Conservation (phyloP, 1,284 basidiomycete genomes). For the Malassezia caprae region DNA sequence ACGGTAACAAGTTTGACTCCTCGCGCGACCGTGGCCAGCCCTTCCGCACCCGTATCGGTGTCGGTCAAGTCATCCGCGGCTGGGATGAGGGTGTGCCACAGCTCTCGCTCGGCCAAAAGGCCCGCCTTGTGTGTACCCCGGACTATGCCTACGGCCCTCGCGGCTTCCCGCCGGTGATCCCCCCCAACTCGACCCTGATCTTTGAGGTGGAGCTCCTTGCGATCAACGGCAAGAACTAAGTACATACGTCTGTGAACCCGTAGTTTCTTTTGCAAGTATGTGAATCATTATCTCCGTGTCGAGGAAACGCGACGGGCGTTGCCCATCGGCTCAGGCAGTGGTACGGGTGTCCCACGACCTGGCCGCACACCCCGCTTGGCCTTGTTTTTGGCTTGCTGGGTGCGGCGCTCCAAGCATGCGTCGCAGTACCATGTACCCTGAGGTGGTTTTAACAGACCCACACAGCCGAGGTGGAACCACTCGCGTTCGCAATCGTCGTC, state of each 20-base stretch:
- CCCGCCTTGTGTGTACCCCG: constrained; percentile 41
- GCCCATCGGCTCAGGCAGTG: not conserved
- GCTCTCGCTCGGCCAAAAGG: constrained; percentile 49
- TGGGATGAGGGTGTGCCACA: constrained; percentile 51
- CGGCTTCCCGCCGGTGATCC: constrained; percentile 44
- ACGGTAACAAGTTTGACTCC: constrained; percentile 43
- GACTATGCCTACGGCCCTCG: constrained; percentile 48
- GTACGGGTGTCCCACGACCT: not conserved
- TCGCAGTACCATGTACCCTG: constrained; percentile 64
- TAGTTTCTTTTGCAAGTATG: not conserved
- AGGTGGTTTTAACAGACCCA: constrained; percentile 58
- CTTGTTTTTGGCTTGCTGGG: constrained; percentile 12
- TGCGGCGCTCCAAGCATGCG: constrained; percentile 35
- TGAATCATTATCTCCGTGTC: not conserved
- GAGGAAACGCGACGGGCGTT: not conserved
- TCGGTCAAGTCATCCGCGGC: constrained; percentile 49
- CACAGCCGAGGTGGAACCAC: constrained; percentile 77
- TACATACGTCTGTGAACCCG: not conserved
- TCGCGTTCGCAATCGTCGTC: constrained; percentile 74
- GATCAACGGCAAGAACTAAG: constrained; percentile 44
- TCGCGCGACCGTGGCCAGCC: constrained; percentile 47
- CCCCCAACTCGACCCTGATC: constrained; percentile 39
- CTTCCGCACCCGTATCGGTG: constrained; percentile 35
- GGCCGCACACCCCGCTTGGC: constrained; percentile 11
- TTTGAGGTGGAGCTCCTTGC: constrained; percentile 50